These are phyloP conservation scores for Cochlearia excelsa DNA, from an alignment of 345 rosid species.

Conservation along the genomic window DNA sequence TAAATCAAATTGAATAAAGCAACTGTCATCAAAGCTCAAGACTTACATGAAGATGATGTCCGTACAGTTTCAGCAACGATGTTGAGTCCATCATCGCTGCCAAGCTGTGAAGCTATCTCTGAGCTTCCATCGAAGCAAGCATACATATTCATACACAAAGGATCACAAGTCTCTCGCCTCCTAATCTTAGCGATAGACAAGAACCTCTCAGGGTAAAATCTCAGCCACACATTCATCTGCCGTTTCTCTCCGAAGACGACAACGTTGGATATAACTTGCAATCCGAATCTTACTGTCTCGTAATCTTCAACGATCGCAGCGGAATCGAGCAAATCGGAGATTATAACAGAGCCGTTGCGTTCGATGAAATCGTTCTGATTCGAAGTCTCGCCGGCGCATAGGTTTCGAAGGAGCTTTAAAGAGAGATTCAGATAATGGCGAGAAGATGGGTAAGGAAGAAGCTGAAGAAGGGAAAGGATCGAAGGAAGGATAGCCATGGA, in stretches of 20 bases:
- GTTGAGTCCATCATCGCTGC: constrained; percentile 45
- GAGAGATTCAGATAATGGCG: constrained; percentile 38
- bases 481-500: constrained; percentile 44
- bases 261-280: constrained; percentile 75
- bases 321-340: constrained; percentile 37
- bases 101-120: constrained; percentile 41
- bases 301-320: constrained; percentile 21
- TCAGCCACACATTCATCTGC: constrained; percentile 55
- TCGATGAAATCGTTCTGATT: constrained; percentile 59
- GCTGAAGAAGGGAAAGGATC: constrained; percentile 44
- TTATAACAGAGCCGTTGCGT: constrained; percentile 40
- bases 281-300: constrained; percentile 46
- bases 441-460: constrained; percentile 34
- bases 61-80: constrained; percentile 45
- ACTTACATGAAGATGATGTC: constrained; percentile 40
- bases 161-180: constrained; percentile 60
- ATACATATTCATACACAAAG: constrained; percentile 67
- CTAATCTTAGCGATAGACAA: constrained; percentile 40
- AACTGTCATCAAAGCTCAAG: no score
- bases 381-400: constrained; percentile 62
- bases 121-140: constrained; percentile 57
- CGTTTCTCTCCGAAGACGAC: constrained; percentile 57
- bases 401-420: constrained; percentile 66
- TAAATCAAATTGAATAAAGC: no score
- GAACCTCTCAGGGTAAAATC: constrained; percentile 52